Conservation (phyloP, 192 early-diverging fungal species). For the Phlyctochytrium planicorne region DNA sequence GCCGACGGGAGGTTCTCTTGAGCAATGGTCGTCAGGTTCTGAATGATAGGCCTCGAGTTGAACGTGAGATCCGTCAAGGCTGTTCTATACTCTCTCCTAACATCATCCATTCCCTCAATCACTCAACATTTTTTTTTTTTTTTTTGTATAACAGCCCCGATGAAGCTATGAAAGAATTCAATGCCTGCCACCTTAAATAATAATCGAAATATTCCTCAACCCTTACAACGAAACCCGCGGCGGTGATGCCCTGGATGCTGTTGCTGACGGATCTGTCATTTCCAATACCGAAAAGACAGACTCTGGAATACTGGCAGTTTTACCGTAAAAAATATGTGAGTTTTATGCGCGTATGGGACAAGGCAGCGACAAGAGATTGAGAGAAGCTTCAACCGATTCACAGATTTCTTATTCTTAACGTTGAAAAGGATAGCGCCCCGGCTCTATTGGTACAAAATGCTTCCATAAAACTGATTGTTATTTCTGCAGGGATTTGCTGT, state of each 20-base stretch:
- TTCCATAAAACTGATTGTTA: background rate
- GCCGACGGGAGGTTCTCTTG: conserved; percentile 68
- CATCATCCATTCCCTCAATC: conserved; percentile 13
- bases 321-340: conserved; percentile 48
- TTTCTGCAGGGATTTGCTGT: conserved; percentile 44
- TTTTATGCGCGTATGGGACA: conserved; percentile 49
- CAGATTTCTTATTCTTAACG: conserved; percentile 47
- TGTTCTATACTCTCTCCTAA: conserved; percentile 61
- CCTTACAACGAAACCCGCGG: conserved; percentile 55
- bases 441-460: conserved; percentile 49
- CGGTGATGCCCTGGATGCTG: conserved; percentile 50
- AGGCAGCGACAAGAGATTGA: conserved; percentile 57
- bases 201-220: conserved; percentile 61
- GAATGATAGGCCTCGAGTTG: conserved; percentile 93
- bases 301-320: conserved; percentile 46
- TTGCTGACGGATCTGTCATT: conserved; percentile 15
- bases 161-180: conserved; percentile 54
- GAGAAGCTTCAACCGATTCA: conserved; percentile 37
- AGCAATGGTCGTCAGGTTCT: conserved; percentile 81
- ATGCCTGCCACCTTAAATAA: conserved; percentile 41
- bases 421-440: conserved; percentile 51
- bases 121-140: too few species aligned
- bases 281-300: conserved; percentile 29
- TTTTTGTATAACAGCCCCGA: conserved; percentile 48
- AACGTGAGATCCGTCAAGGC: conserved; percentile 81